phyloP scores from a whole-genome alignment of 176 grass and related monocot species.

The Themeda triandra region DNA sequence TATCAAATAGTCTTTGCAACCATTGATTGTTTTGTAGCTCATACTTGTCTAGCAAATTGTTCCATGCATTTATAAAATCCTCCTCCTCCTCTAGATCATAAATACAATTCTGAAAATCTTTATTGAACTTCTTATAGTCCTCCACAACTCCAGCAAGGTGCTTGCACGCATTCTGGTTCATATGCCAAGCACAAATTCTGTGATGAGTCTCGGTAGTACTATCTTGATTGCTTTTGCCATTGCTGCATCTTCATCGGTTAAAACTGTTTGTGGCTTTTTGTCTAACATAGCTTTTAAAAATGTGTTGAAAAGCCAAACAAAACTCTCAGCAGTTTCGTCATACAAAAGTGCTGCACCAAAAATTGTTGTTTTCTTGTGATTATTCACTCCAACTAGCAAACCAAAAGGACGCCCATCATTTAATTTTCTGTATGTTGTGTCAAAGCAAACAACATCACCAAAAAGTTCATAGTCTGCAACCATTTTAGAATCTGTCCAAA shows the following conservation, averaged over 20 bases:
- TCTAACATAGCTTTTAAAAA: too few relatives aligned
- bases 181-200: slow-evolving; percentile 3
- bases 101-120: not conserved
- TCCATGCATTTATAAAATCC: not conserved
- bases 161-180: slow-evolving; percentile 19
- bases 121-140: slow-evolving; percentile 13
- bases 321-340: too few relatives aligned
- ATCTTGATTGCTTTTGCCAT: not conserved
- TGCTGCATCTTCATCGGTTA: not conserved
- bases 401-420: too few relatives aligned
- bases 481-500: not conserved
- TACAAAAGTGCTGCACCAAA: too few relatives aligned
- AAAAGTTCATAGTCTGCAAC: not conserved
- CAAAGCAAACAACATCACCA: not conserved
- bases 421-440: not conserved
- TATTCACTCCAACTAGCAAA: too few relatives aligned
- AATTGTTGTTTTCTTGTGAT: too few relatives aligned
- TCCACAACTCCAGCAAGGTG: not conserved
- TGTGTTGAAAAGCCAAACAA: too few relatives aligned
- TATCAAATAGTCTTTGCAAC: too few relatives aligned
- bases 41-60: not conserved
- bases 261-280: not conserved
- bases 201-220: not conserved
- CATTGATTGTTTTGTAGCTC: too few relatives aligned
- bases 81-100: slow-evolving; percentile 17